phyloP scores from a whole-genome alignment of 177 flowering plant genomes.

The Vitis hybrid region DNA sequence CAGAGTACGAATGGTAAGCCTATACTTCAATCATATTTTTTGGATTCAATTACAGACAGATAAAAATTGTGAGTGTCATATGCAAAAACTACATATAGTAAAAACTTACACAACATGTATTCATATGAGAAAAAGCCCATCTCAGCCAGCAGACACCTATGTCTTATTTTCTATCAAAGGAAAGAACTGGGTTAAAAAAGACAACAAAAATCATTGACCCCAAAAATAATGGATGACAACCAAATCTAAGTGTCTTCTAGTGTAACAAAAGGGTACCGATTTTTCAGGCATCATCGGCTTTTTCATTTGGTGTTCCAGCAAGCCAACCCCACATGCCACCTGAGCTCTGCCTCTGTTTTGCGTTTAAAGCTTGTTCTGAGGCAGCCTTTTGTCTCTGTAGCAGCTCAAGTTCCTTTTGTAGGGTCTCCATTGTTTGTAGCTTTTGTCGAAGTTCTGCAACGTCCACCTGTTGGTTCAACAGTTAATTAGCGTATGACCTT shows the following conservation, averaged over 20 bases:
- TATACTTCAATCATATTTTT: neutral
- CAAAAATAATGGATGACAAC: conserved; percentile 12
- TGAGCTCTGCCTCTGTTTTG: conserved; percentile 77
- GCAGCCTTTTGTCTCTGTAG: conserved; percentile 90
- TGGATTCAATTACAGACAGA: conserved; percentile 2
- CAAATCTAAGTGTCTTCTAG: conserved; percentile 11
- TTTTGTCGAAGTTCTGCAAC: conserved; percentile 95
- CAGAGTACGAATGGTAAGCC: neutral
- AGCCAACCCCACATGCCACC: conserved; percentile 99
- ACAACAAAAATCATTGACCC: neutral
- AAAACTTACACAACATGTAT: conserved; percentile 11
- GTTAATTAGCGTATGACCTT: neutral
- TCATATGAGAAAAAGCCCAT: conserved; percentile 6
- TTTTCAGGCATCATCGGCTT: conserved; percentile 37
- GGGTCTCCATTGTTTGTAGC: conserved; percentile 75
- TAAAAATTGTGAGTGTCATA: neutral
- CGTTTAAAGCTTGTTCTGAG: conserved; percentile 75
- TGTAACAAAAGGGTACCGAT: neutral
- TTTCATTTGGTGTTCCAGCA: conserved; percentile 66
- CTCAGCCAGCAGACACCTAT: conserved; percentile 1
- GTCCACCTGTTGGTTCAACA: conserved; percentile 64
- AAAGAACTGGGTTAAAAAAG: conserved; percentile 11
- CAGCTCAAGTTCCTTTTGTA: conserved; percentile 87
- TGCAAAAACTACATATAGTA: conserved; percentile 11
- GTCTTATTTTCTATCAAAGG: conserved; percentile 20